Evolutionary conservation across 108 stramenopile species (phyloP), one percentile per base, ranked within the genome.

Genomic region (Cyclotella kingstonii): DNA sequence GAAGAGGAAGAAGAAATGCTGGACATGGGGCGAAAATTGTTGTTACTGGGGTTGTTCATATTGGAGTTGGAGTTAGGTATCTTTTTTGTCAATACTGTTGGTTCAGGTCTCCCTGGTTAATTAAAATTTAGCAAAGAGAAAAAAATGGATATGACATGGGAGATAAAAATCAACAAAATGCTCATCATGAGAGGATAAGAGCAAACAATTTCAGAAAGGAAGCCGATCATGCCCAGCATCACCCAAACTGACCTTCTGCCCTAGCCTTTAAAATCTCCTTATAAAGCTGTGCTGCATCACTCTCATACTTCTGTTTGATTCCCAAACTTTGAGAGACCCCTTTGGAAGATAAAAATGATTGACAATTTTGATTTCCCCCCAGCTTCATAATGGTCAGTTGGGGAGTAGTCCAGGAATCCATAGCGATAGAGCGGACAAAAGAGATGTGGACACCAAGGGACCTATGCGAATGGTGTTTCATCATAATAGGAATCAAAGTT

Each of bases 371-470:
- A 74, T 94, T 94, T 1, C 93, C 93, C 38, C 93, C 93, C 23
- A 49, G 26, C 60, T 85, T 89, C 94, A 95, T 95, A 7, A 84
- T 33, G n/a, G 70, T 53, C 36, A 95, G 56, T 68, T 95, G 94
- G 18, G 75, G 52, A 0, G 79, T 76, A 21, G 90, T 85, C 98
- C 98, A 99, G 14, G 93, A 92, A 78, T 98, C 98, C 95, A 98
- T 97, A 63, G 93, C 95, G 51, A 96, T 94, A 39, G 93, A 94
- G 14, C 96, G 85, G 15, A 98, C 96, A 68, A 97, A 97, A 34
- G 94, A 92, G 66, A 95, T 93, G 80, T 97, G 98, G 17, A 97
- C 94, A 38, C 97, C 98, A 43, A 99, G 76, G 6, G 91, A 93
- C 4, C 90, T 87, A 15, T 57, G 39, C 11, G 41, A 36, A 34